Base-by-base conservation (phyloP, 345 rosid species). In the Arabis alpina region DNA sequence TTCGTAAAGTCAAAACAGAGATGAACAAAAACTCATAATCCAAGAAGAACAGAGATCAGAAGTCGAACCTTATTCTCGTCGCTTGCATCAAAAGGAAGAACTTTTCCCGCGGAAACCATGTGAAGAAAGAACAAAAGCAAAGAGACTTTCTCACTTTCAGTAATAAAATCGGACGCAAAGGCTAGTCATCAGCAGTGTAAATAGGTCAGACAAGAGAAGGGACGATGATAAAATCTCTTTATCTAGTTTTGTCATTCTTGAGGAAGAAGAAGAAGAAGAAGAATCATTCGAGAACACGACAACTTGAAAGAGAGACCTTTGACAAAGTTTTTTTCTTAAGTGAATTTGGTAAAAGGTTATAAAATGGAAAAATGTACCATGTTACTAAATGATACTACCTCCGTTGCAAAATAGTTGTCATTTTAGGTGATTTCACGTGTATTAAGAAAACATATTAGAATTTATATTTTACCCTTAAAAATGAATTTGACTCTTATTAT, bases 91-190 rank as follows among this genome's bases (percentile, higher is more conserved):
- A 66, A 59, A 62, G 13, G 54, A 16, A 3, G 48, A 48, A 48
- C 66, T 41, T 75, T 69, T 48, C 68, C 75, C 65, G 65, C 70
- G 65, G 56, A 69, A 75, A 54, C 70, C 70, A 62, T 68, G 53
- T 9, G 32, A 8, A 2, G 6, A 27, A 24, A 43, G 10, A 5
- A 51, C 27, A 49, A 41, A 61, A 61, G 67, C 61, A 66, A 58
- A 51, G 5, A 8, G 43, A 44, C 14, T 43, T 68, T 54, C 12
- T 57, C 44, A 47, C 37, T 54, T 54, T 75, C 66, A 54, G 60
- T 6, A 25, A 69, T 8, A 70, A 61, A 68, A 30, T 14, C 5
- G 30, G 4, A 61, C 39, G 28, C 69, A 54, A 27, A 62, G 32
- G 65, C 58, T 4, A 47, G 70, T 61, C 54, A 44, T 54, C 39